Conservation (phyloP, 257 asterid species). For the Solanum sejunctum region DNA sequence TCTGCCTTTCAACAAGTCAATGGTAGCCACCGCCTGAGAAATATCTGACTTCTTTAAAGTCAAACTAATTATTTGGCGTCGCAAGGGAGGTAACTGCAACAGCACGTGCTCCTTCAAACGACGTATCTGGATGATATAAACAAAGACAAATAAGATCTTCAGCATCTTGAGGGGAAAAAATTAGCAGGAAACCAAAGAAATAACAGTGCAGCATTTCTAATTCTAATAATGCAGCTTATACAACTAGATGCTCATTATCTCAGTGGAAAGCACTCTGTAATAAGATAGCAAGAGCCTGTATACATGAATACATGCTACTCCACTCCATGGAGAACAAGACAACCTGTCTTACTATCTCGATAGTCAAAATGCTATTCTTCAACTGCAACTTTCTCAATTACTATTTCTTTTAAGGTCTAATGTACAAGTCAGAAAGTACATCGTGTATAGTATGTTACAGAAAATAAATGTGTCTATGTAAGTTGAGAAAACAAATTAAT, state of each 20-base stretch:
- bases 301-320: background rate
- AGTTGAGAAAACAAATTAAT: background rate
- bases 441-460: background rate
- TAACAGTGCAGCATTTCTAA: background rate
- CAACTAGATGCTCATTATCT: background rate
- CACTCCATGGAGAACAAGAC: background rate
- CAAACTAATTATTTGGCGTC: conserved; percentile 72
- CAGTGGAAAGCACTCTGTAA: background rate
- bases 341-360: background rate
- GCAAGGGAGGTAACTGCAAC: conserved; percentile 80
- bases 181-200: background rate
- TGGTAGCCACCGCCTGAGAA: conserved; percentile 49
- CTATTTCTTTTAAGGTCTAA: background rate
- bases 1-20: conserved; percentile 33
- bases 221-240: background rate
- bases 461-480: background rate
- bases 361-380: background rate
- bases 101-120: conserved; percentile 89
- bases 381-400: background rate
- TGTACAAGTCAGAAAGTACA: background rate
- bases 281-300: background rate
- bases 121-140: conserved; percentile 48
- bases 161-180: background rate
- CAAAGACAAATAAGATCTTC: background rate
- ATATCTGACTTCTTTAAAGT: conserved; percentile 59